phyloP scores from a whole-genome alignment of 768 basidiomycete species.

The Podaxis rugospora region DNA sequence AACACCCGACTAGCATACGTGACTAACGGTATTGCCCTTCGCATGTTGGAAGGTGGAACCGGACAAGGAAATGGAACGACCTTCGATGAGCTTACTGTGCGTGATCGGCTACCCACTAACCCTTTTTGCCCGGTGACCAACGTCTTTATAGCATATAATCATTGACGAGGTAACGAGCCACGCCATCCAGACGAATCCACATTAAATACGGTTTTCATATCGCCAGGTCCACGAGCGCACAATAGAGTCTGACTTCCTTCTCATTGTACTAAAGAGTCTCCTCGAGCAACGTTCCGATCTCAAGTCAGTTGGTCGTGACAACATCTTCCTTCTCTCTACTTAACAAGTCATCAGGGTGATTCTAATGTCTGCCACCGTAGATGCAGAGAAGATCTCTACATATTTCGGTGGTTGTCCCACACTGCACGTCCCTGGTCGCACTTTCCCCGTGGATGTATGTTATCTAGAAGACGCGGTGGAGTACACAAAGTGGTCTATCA shows the following conservation, averaged over 20 bases:
- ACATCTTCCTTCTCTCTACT: conserved; percentile 2
- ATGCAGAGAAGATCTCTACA: conserved; percentile 82
- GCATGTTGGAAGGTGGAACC: conserved; percentile 91
- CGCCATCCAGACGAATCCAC: not conserved
- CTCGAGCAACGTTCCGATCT: conserved; percentile 72
- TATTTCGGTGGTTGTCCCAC: conserved; percentile 88
- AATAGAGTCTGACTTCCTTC: conserved; percentile 95
- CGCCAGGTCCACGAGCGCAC: conserved; percentile 87
- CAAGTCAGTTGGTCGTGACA: conserved; percentile 47
- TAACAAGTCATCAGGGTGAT: conserved; percentile 54
- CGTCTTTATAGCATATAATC: conserved; percentile 70
- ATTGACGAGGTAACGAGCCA: conserved; percentile 72
- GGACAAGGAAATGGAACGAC: conserved; percentile 69
- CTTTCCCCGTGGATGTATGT: conserved; percentile 83
- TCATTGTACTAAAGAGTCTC: conserved; percentile 88
- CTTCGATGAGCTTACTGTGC: conserved; percentile 93
- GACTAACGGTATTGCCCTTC: conserved; percentile 91
- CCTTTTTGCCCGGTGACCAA: conserved; percentile 5
- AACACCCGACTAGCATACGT: conserved; percentile 81
- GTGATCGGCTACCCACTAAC: conserved; percentile 14
- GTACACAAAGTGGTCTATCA: conserved; percentile 70
- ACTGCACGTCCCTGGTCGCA: conserved; percentile 88
- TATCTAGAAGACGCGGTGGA: conserved; percentile 93
- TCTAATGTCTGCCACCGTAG: conserved; percentile 95
- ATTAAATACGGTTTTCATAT: not conserved